These are phyloP conservation scores for Allantophomopsis lycopodina DNA, from an alignment of 2,329 filamentous ascomycete species.

Conservation along the genomic window DNA sequence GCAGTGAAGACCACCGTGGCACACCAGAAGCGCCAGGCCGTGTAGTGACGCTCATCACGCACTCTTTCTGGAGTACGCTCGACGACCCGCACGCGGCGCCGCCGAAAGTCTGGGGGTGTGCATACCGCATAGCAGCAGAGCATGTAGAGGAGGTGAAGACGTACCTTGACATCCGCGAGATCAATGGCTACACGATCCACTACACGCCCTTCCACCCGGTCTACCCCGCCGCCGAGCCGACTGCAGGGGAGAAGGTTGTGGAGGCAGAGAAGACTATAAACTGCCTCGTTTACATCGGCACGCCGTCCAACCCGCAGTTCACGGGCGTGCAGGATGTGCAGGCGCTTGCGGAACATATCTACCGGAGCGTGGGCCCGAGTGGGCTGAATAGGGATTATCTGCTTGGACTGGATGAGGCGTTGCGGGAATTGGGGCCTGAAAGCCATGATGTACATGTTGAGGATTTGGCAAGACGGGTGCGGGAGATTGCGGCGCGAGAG, in stretches of 20 bases:
- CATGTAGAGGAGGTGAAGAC: conserved; percentile 69
- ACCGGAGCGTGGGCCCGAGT: conserved; percentile 64
- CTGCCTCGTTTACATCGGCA: conserved; percentile 82
- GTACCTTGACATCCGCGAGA: conserved; percentile 92
- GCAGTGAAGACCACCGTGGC: conserved; percentile 85
- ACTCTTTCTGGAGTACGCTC: conserved; percentile 68
- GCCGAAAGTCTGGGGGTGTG: conserved; percentile 76
- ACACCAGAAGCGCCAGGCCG: conserved; percentile 79
- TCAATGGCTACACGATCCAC: conserved; percentile 93
- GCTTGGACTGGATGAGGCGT: conserved; percentile 61
- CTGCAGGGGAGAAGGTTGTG: too few relatives aligned
- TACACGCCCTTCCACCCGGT: conserved; percentile 67
- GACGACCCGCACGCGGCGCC: conserved; percentile 48
- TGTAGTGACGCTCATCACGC: conserved; percentile 85
- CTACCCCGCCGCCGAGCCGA: too few relatives aligned
- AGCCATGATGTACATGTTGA: conserved; percentile 75
- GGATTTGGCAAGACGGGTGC: conserved; percentile 64
- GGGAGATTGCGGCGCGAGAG: conserved; percentile 38
- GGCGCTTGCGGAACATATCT: conserved; percentile 67
- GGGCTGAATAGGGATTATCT: conserved; percentile 87
- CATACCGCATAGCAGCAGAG: conserved; percentile 66
- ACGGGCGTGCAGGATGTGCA: conserved; percentile 71
- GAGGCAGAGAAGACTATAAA: conserved; percentile 26
- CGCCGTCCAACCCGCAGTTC: conserved; percentile 88
- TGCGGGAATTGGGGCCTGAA: conserved; percentile 58